Conservation (phyloP, 192 early-diverging fungal species). For the Coemansia umbellata region DNA sequence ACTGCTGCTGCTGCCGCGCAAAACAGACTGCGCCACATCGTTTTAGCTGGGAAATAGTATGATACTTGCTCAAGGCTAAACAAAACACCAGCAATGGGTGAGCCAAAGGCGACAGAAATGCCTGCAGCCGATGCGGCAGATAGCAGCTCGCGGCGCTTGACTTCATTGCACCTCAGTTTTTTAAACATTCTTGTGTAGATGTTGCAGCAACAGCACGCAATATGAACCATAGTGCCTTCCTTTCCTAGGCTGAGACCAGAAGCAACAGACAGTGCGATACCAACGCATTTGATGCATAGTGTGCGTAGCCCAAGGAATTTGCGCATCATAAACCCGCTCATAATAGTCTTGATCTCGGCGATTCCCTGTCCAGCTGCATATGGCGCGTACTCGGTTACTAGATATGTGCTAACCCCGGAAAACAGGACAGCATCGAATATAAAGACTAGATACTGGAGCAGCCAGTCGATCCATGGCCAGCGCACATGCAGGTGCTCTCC, state of each 20-base stretch:
- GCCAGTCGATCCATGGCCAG: constrained; percentile 43
- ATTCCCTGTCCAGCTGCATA: constrained; percentile 76
- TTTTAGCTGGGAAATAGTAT: constrained; percentile 82
- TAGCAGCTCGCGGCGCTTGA: constrained; percentile 77
- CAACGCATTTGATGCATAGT: constrained; percentile 79
- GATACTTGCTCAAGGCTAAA: constrained; percentile 60
- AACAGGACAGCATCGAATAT: constrained; percentile 51
- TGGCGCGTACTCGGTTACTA: constrained; percentile 78
- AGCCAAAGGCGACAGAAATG: constrained; percentile 96
- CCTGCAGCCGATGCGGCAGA: constrained; percentile 90
- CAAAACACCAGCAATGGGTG: constrained; percentile 85
- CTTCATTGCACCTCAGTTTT: constrained; percentile 80
- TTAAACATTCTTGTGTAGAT: constrained; percentile 72
- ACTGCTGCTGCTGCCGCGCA: constrained; percentile 89
- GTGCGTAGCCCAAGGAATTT: constrained; percentile 68
- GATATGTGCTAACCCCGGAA: constrained; percentile 66
- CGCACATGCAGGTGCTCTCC: constrained; percentile 45
- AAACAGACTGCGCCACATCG: constrained; percentile 92
- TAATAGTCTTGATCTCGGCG: constrained; percentile 78
- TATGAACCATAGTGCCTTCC: constrained; percentile 94
- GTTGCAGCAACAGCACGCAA: constrained; percentile 91
- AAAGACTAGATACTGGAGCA: constrained; percentile 42
- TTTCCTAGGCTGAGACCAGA: constrained; percentile 91
- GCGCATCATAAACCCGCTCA: constrained; percentile 72
- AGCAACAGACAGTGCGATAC: constrained; percentile 81